phyloP scores from a whole-genome alignment of 2,329 filamentous ascomycete genomes.

The Fusarium sublunatum region DNA sequence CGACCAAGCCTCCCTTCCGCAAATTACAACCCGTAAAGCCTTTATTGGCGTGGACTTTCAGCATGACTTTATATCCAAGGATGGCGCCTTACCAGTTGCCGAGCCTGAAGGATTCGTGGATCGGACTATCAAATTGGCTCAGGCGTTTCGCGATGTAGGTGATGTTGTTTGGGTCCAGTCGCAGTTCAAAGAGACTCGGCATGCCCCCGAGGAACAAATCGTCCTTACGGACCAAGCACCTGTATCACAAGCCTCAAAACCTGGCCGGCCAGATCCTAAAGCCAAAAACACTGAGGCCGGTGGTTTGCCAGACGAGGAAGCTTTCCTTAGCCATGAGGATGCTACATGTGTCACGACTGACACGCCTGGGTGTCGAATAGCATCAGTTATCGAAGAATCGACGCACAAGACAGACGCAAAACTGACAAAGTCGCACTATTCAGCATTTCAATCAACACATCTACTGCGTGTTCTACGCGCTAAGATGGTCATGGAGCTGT shows the following conservation, averaged over 20 bases:
- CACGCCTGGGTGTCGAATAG: constrained; percentile 60
- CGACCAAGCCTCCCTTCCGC: constrained; percentile 65
- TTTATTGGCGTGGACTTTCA: constrained; percentile 89
- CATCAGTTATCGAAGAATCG: constrained; percentile 54
- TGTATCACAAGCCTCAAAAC: constrained; percentile 17
- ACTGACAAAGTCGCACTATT: constrained; percentile 82
- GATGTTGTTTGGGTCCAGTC: constrained; percentile 88
- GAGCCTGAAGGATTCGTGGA: constrained; percentile 74
- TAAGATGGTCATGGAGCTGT: constrained; percentile 89
- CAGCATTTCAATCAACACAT: constrained; percentile 80
- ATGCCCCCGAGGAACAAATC: constrained; percentile 65
- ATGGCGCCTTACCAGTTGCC: constrained; percentile 74
- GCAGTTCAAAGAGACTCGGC: constrained; percentile 72
- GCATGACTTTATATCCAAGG: constrained; percentile 82
- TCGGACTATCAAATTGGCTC: constrained; percentile 72
- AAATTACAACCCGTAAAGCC: constrained; percentile 71
- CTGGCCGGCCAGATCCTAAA: constrained; percentile 27
- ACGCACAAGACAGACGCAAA: constrained; percentile 62
- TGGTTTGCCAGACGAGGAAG: constrained; percentile 53
- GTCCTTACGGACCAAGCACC: constrained; percentile 54
- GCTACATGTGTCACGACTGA: constrained; percentile 58
- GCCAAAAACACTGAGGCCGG: constrained; percentile 17
- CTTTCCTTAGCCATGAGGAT: constrained; percentile 58
- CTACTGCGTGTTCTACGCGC: constrained; percentile 82
- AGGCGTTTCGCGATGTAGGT: constrained; percentile 76